Conservation (phyloP, 176 grass and related monocot genomes). For the Thalia dealbata region DNA sequence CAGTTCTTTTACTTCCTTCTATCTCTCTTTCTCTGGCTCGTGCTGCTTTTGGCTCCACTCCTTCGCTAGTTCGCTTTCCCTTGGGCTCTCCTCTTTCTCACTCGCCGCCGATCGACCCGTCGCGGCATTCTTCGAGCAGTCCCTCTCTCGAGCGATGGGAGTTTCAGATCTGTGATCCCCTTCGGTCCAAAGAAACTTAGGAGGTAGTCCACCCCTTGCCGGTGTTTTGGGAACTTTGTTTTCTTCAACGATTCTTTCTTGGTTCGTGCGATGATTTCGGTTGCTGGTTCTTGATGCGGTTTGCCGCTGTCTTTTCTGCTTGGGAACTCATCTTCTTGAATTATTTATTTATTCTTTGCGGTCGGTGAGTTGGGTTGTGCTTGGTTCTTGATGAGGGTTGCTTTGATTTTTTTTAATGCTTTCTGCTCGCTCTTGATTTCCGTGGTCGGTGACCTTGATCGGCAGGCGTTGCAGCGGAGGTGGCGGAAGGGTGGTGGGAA, state of each 20-base stretch:
- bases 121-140: slow-evolving; percentile 1
- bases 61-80: not conserved
- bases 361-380: too few relatives aligned
- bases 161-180: not conserved
- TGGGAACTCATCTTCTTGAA: not conserved
- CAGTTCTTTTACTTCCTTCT: too few relatives aligned
- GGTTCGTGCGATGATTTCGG: too few relatives aligned
- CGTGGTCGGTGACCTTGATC: not conserved
- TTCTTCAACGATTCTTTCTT: too few relatives aligned
- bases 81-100: not conserved
- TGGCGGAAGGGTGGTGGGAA: not conserved
- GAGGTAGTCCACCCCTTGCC: too few relatives aligned
- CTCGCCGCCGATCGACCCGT: too few relatives aligned
- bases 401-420: too few relatives aligned
- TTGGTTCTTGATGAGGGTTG: too few relatives aligned
- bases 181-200: not conserved
- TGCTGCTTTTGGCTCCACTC: not conserved
- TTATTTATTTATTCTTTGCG: too few relatives aligned
- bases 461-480: not conserved
- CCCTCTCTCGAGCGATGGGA: not conserved
- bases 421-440: not conserved
- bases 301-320: not conserved
- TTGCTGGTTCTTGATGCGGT: too few relatives aligned
- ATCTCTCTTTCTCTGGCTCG: not conserved
- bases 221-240: too few relatives aligned